Evolutionary conservation across 75 land plant species (phyloP).

Genomic region (Ceratopteris richardii): DNA sequence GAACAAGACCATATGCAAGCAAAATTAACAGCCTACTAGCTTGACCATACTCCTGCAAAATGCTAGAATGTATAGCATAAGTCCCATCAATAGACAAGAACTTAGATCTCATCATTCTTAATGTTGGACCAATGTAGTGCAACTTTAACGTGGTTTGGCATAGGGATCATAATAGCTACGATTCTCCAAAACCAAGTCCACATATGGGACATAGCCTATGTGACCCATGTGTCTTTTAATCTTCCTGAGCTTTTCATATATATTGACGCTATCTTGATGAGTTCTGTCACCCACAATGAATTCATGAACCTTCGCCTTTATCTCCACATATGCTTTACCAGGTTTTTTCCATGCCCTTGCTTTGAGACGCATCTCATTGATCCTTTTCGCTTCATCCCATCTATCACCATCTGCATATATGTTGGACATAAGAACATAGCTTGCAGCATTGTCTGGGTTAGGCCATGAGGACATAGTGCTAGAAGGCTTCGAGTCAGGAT

Average conservation of each 20-base stretch:
- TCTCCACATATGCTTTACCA: constrained; percentile 21
- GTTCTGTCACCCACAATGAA: constrained; percentile 28
- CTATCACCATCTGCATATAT: constrained; percentile 20
- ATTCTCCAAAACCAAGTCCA: too few species aligned
- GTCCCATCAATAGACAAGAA: too few species aligned
- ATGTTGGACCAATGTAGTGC: too few species aligned
- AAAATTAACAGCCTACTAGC: too few species aligned
- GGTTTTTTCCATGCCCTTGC: constrained; percentile 17
- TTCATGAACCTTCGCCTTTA: constrained; percentile 15
- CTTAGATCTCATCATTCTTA: too few species aligned
- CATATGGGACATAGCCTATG: neutral
- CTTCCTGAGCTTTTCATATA: neutral
- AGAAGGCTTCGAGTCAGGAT: too few species aligned
- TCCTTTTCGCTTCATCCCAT: constrained; percentile 21
- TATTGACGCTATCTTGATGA: constrained; percentile 9
- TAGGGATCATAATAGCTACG: too few species aligned
- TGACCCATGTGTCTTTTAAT: neutral
- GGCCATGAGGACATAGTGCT: constrained; percentile 7
- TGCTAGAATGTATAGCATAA: too few species aligned
- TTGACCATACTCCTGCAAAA: too few species aligned
- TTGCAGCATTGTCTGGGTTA: constrained; percentile 28
- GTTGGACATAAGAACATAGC: constrained; percentile 27
- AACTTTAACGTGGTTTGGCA: too few species aligned
- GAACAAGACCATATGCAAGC: too few species aligned
- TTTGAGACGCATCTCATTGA: constrained; percentile 10